Evolutionary conservation across 768 basidiomycete genomes (phyloP).

Genomic region (Russula foetens): DNA sequence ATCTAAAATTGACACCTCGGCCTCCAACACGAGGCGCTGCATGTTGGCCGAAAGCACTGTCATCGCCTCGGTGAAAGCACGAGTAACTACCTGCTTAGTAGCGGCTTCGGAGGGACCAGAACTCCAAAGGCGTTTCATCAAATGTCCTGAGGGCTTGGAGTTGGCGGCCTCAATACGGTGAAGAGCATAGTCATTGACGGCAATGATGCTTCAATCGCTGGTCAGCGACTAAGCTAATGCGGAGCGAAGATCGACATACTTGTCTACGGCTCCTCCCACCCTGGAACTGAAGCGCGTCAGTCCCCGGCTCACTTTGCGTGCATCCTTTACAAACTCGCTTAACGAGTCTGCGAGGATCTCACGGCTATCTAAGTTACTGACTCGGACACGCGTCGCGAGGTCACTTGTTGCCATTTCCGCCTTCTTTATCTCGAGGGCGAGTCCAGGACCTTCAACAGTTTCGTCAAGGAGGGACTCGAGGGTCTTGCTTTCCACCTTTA

Average conservation of each 20-base stretch:
- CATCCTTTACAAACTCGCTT: conserved; percentile 48
- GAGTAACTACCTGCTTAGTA: conserved; percentile 38
- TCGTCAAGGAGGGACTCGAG: conserved; percentile 59
- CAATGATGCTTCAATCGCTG: conserved; percentile 45
- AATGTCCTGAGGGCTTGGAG: conserved; percentile 23
- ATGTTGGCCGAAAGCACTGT: conserved; percentile 44
- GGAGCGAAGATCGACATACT: conserved; percentile 33
- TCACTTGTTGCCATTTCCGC: conserved; percentile 73
- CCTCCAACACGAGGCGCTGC: conserved; percentile 55
- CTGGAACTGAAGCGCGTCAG: conserved; percentile 56
- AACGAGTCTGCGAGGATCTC: conserved; percentile 49
- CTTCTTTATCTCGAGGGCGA: conserved; percentile 64
- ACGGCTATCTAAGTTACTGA: conserved; percentile 53
- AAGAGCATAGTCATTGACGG: conserved; percentile 64
- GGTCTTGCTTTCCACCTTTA: conserved; percentile 50
- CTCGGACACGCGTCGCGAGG: conserved; percentile 50
- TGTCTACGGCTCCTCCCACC: conserved; percentile 68
- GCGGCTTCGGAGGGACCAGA: conserved; percentile 22
- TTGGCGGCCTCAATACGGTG: conserved; percentile 40
- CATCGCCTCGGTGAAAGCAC: conserved; percentile 59
- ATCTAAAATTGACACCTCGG: conserved; percentile 45
- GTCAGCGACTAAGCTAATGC: background rate
- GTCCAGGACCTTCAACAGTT: conserved; percentile 45
- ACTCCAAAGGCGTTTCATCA: conserved; percentile 26
- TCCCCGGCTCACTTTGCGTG: conserved; percentile 49